phyloP scores from a whole-genome alignment of 2,329 filamentous ascomycete genomes.

The Fusarium napiforme region DNA sequence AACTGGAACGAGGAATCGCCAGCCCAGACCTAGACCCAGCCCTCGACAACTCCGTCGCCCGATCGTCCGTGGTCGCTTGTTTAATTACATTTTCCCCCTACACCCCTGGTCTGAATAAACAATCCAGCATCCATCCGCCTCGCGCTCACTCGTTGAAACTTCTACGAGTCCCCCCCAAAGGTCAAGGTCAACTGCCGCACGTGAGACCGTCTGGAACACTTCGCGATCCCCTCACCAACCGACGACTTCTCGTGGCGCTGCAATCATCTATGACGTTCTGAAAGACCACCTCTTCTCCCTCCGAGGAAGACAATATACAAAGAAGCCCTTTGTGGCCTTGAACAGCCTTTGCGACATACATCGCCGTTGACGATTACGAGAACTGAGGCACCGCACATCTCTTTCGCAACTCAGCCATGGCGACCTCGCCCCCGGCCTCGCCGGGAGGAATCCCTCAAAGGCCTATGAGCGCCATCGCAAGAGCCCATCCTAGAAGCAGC shows the following conservation, averaged over 20 bases:
- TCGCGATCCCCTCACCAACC: conserved; percentile 32
- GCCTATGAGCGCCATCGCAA: conserved; percentile 84
- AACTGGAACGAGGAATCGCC: conserved; percentile 41
- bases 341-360: conserved; percentile 21
- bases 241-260: conserved; percentile 24
- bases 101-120: conserved; percentile 44
- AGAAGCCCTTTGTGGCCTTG: conserved; percentile 30
- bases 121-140: conserved; percentile 30
- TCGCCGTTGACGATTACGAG: conserved; percentile 13
- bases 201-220: conserved; percentile 39
- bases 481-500: conserved; percentile 76
- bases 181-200: conserved; percentile 28
- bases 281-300: conserved; percentile 32
- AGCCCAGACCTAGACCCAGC: conserved; percentile 7
- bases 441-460: conserved; percentile 66
- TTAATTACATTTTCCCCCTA: conserved; percentile 45
- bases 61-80: conserved; percentile 40
- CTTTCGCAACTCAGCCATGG: conserved; percentile 59
- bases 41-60: conserved; percentile 32
- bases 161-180: conserved; percentile 1
- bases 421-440: conserved; percentile 76
- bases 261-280: conserved; percentile 43
- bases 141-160: conserved; percentile 30
- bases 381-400: conserved; percentile 32
- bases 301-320: conserved; percentile 27